Base-by-base conservation (phyloP, 2,329 filamentous ascomycete species). In the Apiospora koreana region DNA sequence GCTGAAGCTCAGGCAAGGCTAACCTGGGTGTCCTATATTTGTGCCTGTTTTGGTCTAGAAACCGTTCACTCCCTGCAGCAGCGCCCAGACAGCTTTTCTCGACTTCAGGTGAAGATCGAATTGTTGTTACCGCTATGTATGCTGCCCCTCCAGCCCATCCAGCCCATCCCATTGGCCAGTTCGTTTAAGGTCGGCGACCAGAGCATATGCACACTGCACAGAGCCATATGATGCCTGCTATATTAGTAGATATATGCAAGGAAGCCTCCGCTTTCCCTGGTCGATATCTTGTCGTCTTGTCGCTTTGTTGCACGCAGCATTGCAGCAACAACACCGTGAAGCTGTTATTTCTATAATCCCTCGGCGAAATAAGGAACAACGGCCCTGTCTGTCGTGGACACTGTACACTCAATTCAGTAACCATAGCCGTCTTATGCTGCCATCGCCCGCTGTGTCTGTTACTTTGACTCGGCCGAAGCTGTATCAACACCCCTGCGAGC, bases 161-260 rank as follows among this genome's bases (percentile, higher is more conserved):
- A n/a, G 31, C 1, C 12, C 16, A 58, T 58, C 31, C 54, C 35
- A 62, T 62, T 62, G 54, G 54, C 31, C 54, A 38, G 18, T n/a
- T 62, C 18, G 28, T 9, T 14, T 38, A n/a, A 62, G 28, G 54
- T 62, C 54, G 54, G 54, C 54, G 54, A 62, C 31, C 54, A n/a
- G 31, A 38, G n/a, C n/a, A n/a, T n/a, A n/a, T n/a, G n/a, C n/a
- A 38, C 54, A 62, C n/a, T 62, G 54, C 54, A 62, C 9, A 62
- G 54, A 62, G 54, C 54, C 28, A 62, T 14, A 38, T 62, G 54
- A 62, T 62, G 54, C 54, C 38, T 62, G 54, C 12, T 62, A 38
- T n/a, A 28, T 54, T 28, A 5, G 3, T 16, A 54, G 35, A 35
- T 16, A n/a, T 58, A 58, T 58, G 54, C 54, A 62, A 38, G 54